phyloP scores from a whole-genome alignment of 2,329 filamentous ascomycete species.

The Talaromyces sp. region DNA sequence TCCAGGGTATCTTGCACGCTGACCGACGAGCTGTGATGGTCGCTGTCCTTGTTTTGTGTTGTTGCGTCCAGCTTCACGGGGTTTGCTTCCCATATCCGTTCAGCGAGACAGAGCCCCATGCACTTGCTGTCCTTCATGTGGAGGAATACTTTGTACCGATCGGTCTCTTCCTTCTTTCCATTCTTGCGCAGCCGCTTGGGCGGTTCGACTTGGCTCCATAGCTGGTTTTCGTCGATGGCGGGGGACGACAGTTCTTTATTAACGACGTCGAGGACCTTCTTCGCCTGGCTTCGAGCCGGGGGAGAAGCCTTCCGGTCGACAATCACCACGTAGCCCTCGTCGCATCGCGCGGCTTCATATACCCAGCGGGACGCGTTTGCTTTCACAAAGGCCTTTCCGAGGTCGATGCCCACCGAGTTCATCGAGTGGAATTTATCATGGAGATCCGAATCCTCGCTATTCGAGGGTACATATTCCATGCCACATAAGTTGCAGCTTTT shows the following conservation, averaged over 20 bases:
- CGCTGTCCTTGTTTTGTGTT: conserved; percentile 15
- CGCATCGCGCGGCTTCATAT: conserved; percentile 45
- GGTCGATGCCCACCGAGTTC: conserved; percentile 56
- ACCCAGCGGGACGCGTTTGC: conserved; percentile 49
- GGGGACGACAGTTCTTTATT: conserved; percentile 59
- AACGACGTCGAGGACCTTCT: conserved; percentile 57
- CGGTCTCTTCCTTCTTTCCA: conserved; percentile 31
- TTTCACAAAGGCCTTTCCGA: conserved; percentile 54
- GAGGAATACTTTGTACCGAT: conserved; percentile 57
- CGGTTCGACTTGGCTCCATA: conserved; percentile 50
- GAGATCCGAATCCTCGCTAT: conserved; percentile 55
- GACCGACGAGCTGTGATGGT: conserved; percentile 36
- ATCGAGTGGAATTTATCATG: conserved; percentile 62
- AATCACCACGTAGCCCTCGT: conserved; percentile 52
- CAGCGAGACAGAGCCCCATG: conserved; percentile 56
- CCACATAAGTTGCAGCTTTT: conserved; percentile 57
- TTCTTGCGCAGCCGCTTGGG: conserved; percentile 33
- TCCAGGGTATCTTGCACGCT: conserved; percentile 39
- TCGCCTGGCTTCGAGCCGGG: conserved; percentile 47
- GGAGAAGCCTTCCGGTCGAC: conserved; percentile 51
- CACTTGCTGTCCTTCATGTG: conserved; percentile 59
- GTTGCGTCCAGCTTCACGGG: conserved; percentile 36
- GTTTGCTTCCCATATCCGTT: conserved; percentile 56
- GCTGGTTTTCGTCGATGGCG: conserved; percentile 50
- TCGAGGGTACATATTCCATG: conserved; percentile 63